Evolutionary conservation across 140 eudicot genomes (phyloP), one percentile per base, ranked within the genome.

Genomic region (Senecio squalidus): DNA sequence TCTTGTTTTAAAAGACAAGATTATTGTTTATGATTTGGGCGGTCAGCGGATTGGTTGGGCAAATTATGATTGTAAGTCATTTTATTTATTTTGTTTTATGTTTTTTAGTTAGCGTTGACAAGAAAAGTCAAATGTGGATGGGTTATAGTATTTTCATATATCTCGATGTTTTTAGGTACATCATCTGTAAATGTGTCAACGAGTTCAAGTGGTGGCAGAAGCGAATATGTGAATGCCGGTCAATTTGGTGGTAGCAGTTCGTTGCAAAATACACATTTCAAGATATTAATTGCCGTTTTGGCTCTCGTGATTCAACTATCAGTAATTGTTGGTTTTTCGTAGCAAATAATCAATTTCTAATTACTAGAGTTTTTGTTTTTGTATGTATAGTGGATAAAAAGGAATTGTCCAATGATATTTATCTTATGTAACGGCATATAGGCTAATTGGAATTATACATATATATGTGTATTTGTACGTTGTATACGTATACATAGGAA

Each of bases 41-140:
- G 83, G 81, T 62, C 97, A 83, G 38, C 74, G 94, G 55, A 76
- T 90, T 51, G 97, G 97, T 62, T 90, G 97, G 97, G 88, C 78
- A 9, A 74, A 76, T 65, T 85, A 90, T 41, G 90, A 90, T 67
- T 90, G 97, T 90, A 83, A 85, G 95, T 76, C 41, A 31, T 52
- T 14, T 34, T n/a, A 6, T 3, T 10, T 17, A 16, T 50, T 11
- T 43, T 20, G n/a, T 17, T 45, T 1, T 33, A 33, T 26, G 23
- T 53, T 7, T 53, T 27, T 53, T 53, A 27, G 39, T 27, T 15
- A 5, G 21, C 27, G 52, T 60, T 69, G 62, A 60, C 56, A 48
- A 8, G 31, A 38, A 33, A 57, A 16, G 50, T 46, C 47, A 44
- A 16, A 47, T n/a, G 13, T 3, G 11, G 15, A 36, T 33, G 9